Conservation (phyloP, 2,329 filamentous ascomycete species). For the Juglanconis juglandina region DNA sequence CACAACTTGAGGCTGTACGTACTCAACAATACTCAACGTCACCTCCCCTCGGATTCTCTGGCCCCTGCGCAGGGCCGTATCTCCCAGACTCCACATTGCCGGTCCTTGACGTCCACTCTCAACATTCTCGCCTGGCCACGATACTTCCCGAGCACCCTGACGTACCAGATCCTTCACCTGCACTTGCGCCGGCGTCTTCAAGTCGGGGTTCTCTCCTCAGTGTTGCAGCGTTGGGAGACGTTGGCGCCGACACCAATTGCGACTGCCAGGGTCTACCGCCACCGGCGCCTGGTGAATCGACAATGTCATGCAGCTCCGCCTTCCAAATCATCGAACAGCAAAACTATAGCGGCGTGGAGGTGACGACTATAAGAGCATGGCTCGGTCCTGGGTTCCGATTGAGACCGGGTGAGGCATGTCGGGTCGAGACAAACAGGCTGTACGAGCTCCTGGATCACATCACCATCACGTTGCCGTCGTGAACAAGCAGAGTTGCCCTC, state of each 20-base stretch:
- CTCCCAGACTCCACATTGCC: neutral
- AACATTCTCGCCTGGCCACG: neutral
- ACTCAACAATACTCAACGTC: neutral
- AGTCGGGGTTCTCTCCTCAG: neutral
- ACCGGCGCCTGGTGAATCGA: constrained; percentile 23
- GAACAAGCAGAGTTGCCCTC: neutral
- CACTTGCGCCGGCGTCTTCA: neutral
- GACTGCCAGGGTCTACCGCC: constrained; percentile 5
- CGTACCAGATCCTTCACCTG: too few species aligned
- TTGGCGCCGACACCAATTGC: neutral
- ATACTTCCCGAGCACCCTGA: neutral
- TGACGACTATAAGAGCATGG: constrained; percentile 11
- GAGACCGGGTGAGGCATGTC: constrained; percentile 11
- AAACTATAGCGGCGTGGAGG: constrained; percentile 27
- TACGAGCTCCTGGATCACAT: constrained; percentile 19
- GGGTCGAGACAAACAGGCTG: constrained; percentile 15
- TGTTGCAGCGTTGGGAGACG: too few species aligned
- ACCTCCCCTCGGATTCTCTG: neutral
- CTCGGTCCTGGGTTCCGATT: constrained; percentile 16
- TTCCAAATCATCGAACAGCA: constrained; percentile 30
- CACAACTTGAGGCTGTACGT: constrained; percentile 10
- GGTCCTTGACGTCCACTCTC: neutral
- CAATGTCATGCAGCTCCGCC: constrained; percentile 30
- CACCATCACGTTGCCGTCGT: constrained; percentile 12
- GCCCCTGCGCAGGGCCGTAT: neutral